Percentiles rank a stretch among this genome's conserved stretches.
phyloP scores from a whole-genome alignment of 2,329 filamentous ascomycete genomes.

The Chalara sp. region DNA sequence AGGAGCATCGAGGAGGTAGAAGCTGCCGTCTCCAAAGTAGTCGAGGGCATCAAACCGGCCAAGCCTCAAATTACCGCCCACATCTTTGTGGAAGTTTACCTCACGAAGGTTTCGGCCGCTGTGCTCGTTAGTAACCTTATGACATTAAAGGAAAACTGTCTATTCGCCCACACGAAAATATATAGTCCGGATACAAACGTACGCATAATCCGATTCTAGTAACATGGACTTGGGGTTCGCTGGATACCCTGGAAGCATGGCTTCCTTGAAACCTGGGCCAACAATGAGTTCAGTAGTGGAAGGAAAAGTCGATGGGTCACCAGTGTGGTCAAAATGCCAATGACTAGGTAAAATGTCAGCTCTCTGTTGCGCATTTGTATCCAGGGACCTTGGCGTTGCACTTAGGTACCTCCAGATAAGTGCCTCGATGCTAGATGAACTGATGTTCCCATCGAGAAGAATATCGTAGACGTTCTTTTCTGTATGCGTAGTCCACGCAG shows the following conservation, averaged over 20 bases:
- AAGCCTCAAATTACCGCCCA: too few species aligned
- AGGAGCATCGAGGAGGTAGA: slow-evolving; percentile 42
- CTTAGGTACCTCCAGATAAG: slow-evolving; percentile 35
- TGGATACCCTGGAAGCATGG: slow-evolving; percentile 41
- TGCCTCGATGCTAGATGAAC: too few species aligned
- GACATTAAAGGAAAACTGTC: too few species aligned
- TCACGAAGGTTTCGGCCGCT: slow-evolving; percentile 23
- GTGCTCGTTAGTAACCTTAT: too few species aligned
- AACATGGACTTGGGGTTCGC: slow-evolving; percentile 28
- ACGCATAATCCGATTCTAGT: slow-evolving; percentile 29
- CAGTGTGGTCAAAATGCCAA: too few species aligned
- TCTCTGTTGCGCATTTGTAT: too few species aligned
- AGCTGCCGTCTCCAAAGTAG: slow-evolving; percentile 48
- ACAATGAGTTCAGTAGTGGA: slow-evolving; percentile 39
- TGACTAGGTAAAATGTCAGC: too few species aligned
- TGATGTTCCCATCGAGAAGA: too few species aligned
- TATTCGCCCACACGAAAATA: slow-evolving; percentile 15
- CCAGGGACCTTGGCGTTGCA: slow-evolving; percentile 47
- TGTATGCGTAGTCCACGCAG: too few species aligned
- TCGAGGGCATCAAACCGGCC: slow-evolving; percentile 43
- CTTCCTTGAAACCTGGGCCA: slow-evolving; percentile 42
- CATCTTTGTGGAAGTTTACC: too few species aligned
- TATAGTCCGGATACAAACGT: too few species aligned
- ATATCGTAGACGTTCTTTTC: too few species aligned
- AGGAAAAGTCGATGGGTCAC: slow-evolving; percentile 41